Percentiles rank a stretch among this genome's conserved stretches.
Evolutionary conservation across 257 asterid species (phyloP).

Genomic region (Scutellaria minor): DNA sequence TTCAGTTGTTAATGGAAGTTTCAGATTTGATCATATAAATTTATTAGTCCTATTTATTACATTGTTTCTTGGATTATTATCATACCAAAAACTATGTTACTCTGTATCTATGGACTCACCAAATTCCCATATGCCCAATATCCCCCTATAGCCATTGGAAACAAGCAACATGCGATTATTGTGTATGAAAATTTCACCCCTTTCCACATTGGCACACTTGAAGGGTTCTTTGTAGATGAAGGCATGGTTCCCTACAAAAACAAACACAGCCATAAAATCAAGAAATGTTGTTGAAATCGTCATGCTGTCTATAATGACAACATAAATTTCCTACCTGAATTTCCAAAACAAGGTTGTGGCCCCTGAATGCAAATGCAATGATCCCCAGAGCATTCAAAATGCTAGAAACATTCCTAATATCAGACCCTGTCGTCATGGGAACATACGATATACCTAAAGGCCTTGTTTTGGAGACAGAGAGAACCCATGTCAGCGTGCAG

Average conservation of each 20-base stretch:
- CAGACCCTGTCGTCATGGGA: conserved; percentile 46
- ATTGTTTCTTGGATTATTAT: conserved; percentile 7
- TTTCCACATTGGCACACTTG: conserved; percentile 87
- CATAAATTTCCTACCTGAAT: conserved; percentile 59
- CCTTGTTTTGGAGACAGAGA: conserved; percentile 60
- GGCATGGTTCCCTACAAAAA: conserved; percentile 87
- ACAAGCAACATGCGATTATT: conserved; percentile 73
- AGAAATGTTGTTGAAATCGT: not conserved
- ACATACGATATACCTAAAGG: conserved; percentile 56
- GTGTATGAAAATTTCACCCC: conserved; percentile 71
- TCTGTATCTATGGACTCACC: conserved; percentile 43
- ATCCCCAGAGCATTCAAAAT: conserved; percentile 79
- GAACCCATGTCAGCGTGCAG: conserved; percentile 71
- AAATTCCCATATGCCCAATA: conserved; percentile 87
- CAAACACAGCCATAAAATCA: not conserved
- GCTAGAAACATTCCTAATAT: conserved; percentile 51
- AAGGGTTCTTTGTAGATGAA: conserved; percentile 64
- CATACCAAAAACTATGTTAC: not conserved
- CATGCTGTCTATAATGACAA: not conserved
- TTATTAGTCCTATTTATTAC: not conserved
- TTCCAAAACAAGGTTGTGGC: conserved; percentile 85
- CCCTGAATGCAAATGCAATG: conserved; percentile 83
- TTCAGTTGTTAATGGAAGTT: not conserved
- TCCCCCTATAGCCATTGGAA: conserved; percentile 85
- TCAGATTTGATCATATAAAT: not conserved